phyloP scores from a whole-genome alignment of 345 rosid genomes.

The Clarkia xantiana region DNA sequence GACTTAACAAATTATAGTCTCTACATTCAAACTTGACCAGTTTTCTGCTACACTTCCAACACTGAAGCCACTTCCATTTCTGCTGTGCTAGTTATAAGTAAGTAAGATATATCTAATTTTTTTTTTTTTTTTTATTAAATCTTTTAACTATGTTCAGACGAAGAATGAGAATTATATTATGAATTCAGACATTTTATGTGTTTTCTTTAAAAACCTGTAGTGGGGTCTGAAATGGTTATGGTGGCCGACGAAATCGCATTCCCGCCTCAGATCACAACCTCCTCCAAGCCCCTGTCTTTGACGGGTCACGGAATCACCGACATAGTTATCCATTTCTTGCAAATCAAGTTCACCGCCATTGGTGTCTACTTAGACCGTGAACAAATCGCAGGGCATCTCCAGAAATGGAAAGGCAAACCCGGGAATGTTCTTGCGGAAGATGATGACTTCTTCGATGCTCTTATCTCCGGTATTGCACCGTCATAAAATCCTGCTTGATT shows the following conservation, averaged over 20 bases:
- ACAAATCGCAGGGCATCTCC: slow-evolving; percentile 28
- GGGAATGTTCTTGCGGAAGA: slow-evolving; percentile 42
- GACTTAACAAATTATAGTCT: too few species aligned
- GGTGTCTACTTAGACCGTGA: slow-evolving; percentile 81
- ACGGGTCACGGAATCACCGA: slow-evolving; percentile 79
- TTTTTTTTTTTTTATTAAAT: too few species aligned
- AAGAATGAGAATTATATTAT: too few species aligned
- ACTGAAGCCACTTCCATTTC: too few species aligned
- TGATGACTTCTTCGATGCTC: slow-evolving; percentile 73
- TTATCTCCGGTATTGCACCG: slow-evolving; percentile 39
- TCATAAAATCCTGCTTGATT: too few species aligned
- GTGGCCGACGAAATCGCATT: slow-evolving; percentile 53
- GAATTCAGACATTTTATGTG: not conserved
- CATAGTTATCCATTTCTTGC: slow-evolving; percentile 84
- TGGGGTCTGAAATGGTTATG: slow-evolving; percentile 60
- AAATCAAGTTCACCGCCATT: slow-evolving; percentile 84
- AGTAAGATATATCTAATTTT: too few species aligned
- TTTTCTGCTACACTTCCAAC: too few species aligned
- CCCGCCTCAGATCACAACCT: slow-evolving; percentile 36
- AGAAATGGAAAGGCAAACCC: slow-evolving; percentile 63
- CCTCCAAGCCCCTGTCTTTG: slow-evolving; percentile 50
- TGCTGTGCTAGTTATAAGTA: too few species aligned
- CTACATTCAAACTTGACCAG: too few species aligned
- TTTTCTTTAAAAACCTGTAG: slow-evolving; percentile 17
- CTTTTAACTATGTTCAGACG: too few species aligned